Conservation (phyloP, 352 stramenopile genomes). For the Phytophthora aleatoria region DNA sequence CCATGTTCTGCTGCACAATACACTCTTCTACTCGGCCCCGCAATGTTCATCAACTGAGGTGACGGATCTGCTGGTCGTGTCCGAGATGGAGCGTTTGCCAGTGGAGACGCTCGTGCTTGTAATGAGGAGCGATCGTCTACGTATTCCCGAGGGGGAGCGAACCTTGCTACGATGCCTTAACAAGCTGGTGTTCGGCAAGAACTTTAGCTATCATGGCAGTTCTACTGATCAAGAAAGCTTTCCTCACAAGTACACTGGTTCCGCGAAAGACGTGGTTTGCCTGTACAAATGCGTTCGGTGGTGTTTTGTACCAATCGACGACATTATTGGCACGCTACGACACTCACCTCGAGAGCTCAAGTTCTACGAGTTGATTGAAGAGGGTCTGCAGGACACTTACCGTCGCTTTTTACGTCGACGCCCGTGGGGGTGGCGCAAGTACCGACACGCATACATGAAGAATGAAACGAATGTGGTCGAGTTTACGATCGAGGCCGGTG, state of each 20-base stretch:
- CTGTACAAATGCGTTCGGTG: conserved; percentile 72
- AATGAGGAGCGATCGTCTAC: conserved; percentile 64
- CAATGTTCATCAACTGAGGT: conserved; percentile 27
- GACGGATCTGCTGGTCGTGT: conserved; percentile 36
- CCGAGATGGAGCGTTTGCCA: conserved; percentile 50
- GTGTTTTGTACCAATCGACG: conserved; percentile 60
- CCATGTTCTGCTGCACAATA: conserved; percentile 64
- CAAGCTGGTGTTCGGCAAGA: conserved; percentile 45
- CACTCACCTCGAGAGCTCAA: conserved; percentile 44
- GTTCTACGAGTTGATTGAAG: conserved; percentile 66
- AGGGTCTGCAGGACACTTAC: conserved; percentile 33
- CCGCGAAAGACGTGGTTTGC: conserved; percentile 44
- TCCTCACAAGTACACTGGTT: conserved; percentile 33
- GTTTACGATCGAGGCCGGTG: conserved; percentile 68
- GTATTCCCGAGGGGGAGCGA: conserved; percentile 61
- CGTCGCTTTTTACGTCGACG: conserved; percentile 32
- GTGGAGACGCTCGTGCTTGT: conserved; percentile 65
- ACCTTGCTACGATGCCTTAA: conserved; percentile 51
- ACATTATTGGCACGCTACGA: conserved; percentile 60
- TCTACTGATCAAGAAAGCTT: background rate
- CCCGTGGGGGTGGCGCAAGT: conserved; percentile 39
- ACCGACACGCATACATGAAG: conserved; percentile 33
- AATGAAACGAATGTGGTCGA: conserved; percentile 52
- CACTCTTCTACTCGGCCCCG: conserved; percentile 65
- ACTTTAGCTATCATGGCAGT: conserved; percentile 21